Conservation (phyloP, 2,329 filamentous ascomycete genomes). For the Hirsutella minnesotensis region DNA sequence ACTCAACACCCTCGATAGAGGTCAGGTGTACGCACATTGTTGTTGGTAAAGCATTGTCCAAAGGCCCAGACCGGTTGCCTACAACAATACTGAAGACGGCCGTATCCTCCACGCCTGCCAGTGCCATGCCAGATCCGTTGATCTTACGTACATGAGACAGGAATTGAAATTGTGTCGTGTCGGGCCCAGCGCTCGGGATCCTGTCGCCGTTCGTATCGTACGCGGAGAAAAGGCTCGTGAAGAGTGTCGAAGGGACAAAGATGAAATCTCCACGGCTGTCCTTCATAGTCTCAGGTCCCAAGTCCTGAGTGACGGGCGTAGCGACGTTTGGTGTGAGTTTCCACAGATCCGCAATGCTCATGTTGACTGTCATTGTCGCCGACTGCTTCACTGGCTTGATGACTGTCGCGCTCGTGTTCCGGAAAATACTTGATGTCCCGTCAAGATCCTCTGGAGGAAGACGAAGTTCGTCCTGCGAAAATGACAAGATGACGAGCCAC, state of each 20-base stretch:
- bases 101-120: conserved; percentile 19
- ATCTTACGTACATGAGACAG: conserved; percentile 28
- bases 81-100: conserved; percentile 24
- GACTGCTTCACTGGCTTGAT: conserved; percentile 4
- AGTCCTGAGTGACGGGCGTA: neutral
- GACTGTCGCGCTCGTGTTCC: conserved; percentile 1
- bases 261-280: conserved; percentile 13
- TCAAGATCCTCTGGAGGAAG: conserved; percentile 9
- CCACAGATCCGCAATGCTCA: conserved; percentile 6
- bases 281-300: neutral
- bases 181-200: neutral
- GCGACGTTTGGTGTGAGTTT: neutral
- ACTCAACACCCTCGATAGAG: conserved; percentile 22
- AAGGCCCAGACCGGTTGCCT: conserved; percentile 18
- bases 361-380: conserved; percentile 6
- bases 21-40: conserved; percentile 24
- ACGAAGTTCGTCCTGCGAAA: conserved; percentile 20
- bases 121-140: conserved; percentile 24
- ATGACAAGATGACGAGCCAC: conserved; percentile 27
- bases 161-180: conserved; percentile 15
- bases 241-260: conserved; percentile 14
- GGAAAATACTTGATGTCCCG: conserved; percentile 1
- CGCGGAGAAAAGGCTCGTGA: conserved; percentile 13
- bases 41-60: conserved; percentile 13
- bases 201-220: conserved; percentile 1